phyloP scores from a whole-genome alignment of 2,329 filamentous ascomycete genomes.

The Talaromyces funiculosus region DNA sequence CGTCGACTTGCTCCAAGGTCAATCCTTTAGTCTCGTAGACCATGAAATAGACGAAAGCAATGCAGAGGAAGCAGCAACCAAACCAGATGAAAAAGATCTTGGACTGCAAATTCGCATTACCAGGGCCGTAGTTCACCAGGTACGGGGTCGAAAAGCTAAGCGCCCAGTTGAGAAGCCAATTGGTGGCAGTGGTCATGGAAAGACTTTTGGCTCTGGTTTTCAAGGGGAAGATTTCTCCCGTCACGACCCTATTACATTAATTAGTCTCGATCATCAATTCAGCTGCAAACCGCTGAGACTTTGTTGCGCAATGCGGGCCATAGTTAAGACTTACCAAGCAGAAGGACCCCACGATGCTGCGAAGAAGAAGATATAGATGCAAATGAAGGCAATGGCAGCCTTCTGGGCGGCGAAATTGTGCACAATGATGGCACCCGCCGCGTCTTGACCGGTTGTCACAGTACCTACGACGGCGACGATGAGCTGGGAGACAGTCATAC shows the following conservation, averaged over 20 bases:
- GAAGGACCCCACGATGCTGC: slow-evolving; percentile 39
- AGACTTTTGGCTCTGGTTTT: slow-evolving; percentile 45
- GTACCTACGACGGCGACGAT: slow-evolving; percentile 45
- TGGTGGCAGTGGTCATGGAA: slow-evolving; percentile 50
- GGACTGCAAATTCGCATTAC: slow-evolving; percentile 60
- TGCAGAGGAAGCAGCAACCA: slow-evolving; percentile 50
- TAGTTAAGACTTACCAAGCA: slow-evolving; percentile 24
- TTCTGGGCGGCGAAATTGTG: slow-evolving; percentile 30
- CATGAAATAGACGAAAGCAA: slow-evolving; percentile 56
- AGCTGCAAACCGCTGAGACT: background rate
- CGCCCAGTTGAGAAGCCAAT: slow-evolving; percentile 63
- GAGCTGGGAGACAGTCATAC: slow-evolving; percentile 44
- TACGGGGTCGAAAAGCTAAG: slow-evolving; percentile 79
- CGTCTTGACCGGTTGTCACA: slow-evolving; percentile 26
- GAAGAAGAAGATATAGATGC: slow-evolving; percentile 46
- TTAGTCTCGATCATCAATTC: background rate
- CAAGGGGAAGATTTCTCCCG: slow-evolving; percentile 26
- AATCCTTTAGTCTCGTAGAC: slow-evolving; percentile 87
- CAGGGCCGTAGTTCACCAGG: slow-evolving; percentile 63
- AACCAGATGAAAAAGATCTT: slow-evolving; percentile 58
- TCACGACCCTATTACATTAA: background rate
- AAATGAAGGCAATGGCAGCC: slow-evolving; percentile 41
- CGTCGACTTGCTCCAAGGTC: slow-evolving; percentile 74
- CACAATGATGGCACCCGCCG: slow-evolving; percentile 26
- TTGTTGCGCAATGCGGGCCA: background rate